phyloP scores from a whole-genome alignment of 495 filamentous ascomycete species.

The Extremus antarcticus region DNA sequence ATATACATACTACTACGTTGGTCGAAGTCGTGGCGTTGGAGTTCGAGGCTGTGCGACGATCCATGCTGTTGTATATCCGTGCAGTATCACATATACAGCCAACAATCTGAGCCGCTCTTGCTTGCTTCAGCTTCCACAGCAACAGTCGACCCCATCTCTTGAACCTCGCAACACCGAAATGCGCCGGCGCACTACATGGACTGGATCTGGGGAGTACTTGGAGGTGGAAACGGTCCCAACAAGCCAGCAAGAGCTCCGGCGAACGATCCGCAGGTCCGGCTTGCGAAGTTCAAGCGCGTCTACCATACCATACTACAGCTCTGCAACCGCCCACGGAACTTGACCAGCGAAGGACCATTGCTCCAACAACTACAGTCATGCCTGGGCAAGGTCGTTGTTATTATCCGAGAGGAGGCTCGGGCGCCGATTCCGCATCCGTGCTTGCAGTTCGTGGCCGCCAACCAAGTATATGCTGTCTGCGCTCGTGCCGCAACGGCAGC shows the following conservation, averaged over 20 bases:
- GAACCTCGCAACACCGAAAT: neutral
- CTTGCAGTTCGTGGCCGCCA: conserved; percentile 67
- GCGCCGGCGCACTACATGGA: conserved; percentile 8
- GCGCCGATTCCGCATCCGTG: conserved; percentile 80
- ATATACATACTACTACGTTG: no score
- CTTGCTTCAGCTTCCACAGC: no score
- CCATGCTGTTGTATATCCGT: no score
- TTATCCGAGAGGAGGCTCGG: conserved; percentile 81
- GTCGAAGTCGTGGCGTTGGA: no score
- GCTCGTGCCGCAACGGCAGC: conserved; percentile 73
- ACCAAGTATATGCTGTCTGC: conserved; percentile 77
- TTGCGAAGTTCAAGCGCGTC: conserved; percentile 79
- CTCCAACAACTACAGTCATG: conserved; percentile 32
- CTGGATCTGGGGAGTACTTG: conserved; percentile 84
- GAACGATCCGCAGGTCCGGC: conserved; percentile 72
- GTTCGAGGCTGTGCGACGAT: no score
- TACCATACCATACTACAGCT: conserved; percentile 76
- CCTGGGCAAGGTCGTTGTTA: conserved; percentile 57
- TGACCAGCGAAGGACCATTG: conserved; percentile 39
- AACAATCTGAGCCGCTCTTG: no score
- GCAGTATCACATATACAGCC: no score
- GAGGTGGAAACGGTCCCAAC: conserved; percentile 55
- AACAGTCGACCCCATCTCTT: no score
- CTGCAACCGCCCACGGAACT: conserved; percentile 41
- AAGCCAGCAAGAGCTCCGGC: conserved; percentile 44